A percentile compares a stretch with the other conserved stretches of the same genome.
These are phyloP conservation scores for Tolypocladium cylindrosporum DNA, from an alignment of 2,329 filamentous ascomycete genomes.

Conservation along the genomic window DNA sequence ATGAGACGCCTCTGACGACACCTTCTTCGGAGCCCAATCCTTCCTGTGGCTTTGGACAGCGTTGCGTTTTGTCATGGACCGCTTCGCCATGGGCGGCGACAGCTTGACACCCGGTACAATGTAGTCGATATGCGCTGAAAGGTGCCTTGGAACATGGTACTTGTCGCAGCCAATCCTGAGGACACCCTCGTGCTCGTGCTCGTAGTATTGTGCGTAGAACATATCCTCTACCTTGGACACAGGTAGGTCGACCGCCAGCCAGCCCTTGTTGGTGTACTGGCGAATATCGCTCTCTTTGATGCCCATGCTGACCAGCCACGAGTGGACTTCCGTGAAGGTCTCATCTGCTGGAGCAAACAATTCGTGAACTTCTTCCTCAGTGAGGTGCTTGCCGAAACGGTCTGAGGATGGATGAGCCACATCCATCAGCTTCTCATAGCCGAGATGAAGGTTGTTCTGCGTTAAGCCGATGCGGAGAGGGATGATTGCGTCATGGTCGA, in stretches of 20 bases:
- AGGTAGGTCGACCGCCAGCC: slow-evolving; percentile 4
- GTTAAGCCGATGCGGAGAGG: neutral
- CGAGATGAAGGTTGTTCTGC: neutral
- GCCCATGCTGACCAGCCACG: neutral
- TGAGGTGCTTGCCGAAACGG: neutral
- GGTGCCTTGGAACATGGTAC: slow-evolving; percentile 27
- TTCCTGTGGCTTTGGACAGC: neutral
- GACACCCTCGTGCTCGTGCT: slow-evolving; percentile 5
- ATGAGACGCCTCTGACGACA: neutral
- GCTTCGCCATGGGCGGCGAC: slow-evolving; percentile 6
- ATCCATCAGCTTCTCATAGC: neutral
- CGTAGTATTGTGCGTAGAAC: slow-evolving; percentile 5
- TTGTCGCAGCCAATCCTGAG: slow-evolving; percentile 19
- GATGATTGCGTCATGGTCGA: neutral
- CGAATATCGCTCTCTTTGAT: neutral
- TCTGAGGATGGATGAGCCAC: neutral
- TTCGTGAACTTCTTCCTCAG: neutral
- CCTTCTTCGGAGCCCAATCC: slow-evolving; percentile 2
- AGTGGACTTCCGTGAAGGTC: neutral
- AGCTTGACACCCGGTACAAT: slow-evolving; percentile 38
- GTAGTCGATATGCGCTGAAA: slow-evolving; percentile 34
- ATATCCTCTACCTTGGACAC: slow-evolving; percentile 5
- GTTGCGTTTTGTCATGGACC: neutral
- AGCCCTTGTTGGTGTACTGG: slow-evolving; percentile 1
- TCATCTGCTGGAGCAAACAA: neutral